Conservation (phyloP, 169 alveolate species). For the Condylostoma magnum region DNA sequence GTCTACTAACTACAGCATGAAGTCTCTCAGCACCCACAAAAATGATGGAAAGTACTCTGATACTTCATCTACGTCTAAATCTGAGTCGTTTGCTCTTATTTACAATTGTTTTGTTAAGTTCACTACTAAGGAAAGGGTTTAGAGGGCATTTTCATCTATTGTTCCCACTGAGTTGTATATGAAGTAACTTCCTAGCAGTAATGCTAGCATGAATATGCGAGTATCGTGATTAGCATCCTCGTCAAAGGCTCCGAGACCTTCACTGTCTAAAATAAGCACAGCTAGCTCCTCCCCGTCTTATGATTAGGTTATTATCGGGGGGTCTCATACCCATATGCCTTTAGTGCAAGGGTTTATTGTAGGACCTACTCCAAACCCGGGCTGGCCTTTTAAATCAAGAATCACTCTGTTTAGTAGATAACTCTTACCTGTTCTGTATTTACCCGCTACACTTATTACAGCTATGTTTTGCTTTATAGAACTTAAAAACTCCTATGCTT, state of each 20-base stretch:
- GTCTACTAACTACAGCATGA: slow-evolving; percentile 71
- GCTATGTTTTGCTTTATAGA: slow-evolving; percentile 50
- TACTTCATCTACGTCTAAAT: slow-evolving; percentile 56
- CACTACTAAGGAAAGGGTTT: slow-evolving; percentile 73
- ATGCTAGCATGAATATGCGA: slow-evolving; percentile 77
- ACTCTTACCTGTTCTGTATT: slow-evolving; percentile 85
- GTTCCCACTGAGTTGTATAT: slow-evolving; percentile 84
- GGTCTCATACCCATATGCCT: slow-evolving; percentile 81
- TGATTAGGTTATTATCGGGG: slow-evolving; percentile 60
- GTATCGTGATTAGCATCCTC: slow-evolving; percentile 81
- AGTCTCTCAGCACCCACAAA: slow-evolving; percentile 86
- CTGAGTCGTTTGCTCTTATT: slow-evolving; percentile 51
- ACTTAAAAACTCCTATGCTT: slow-evolving; percentile 38
- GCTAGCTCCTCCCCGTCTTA: slow-evolving; percentile 51
- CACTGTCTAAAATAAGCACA: slow-evolving; percentile 75
- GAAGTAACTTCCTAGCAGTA: slow-evolving; percentile 75
- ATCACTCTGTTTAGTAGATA: slow-evolving; percentile 69
- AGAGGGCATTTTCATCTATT: slow-evolving; percentile 85
- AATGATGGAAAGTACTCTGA: slow-evolving; percentile 75
- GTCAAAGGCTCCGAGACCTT: slow-evolving; percentile 83
- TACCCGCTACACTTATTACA: slow-evolving; percentile 79
- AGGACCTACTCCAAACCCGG: slow-evolving; percentile 88
- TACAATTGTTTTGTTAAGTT: slow-evolving; percentile 59
- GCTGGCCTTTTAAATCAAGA: slow-evolving; percentile 39
- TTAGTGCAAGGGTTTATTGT: slow-evolving; percentile 83